Evolutionary conservation across 2,329 filamentous ascomycete species (phyloP), one percentile per base, ranked within the genome.

Genomic region (Botrytis porri): DNA sequence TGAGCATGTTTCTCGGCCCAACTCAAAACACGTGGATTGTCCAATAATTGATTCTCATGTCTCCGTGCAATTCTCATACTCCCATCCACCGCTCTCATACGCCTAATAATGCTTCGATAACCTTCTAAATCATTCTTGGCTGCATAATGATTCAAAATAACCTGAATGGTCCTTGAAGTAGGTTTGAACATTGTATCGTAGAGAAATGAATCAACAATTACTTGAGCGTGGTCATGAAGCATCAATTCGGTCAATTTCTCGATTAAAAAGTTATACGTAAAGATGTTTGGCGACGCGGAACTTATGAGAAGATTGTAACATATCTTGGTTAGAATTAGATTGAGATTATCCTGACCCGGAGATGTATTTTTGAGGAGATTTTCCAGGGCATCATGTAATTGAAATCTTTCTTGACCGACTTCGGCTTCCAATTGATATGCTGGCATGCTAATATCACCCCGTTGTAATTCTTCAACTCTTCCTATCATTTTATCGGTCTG

Each of bases 251-350:
- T 85, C 69, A 95, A 89, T n/a, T 88, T 87, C n/a, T 87, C 80
- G 4, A 95, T 86, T 39, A 96, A 84, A 20, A 86, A 86, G 78
- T 94, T 94, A 83, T 90, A 93, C 5, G 90, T 93, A 75, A 89
- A 85, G 51, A 92, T 86, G 75, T 88, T 88, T 0, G 92, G 91
- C 0, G 89, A 87, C 29, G 88, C 84, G 2, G 85, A 80, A 3
- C 88, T 89, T 5, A 88, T 83, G 25, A 93, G 84, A 4, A 96
- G 82, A 78, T 93, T 93, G 81, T 90, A 90, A 73, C 84, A 86
- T 29, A 88, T 81, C 71, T 84, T 83, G 18, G 79, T 76, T 57
- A 82, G 65, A 67, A 79, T 76, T 18, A 79, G 66, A 65, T 80
- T 76, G 12, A 79, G 70, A 69, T 76, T 75, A 5, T 73, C 35